Evolutionary conservation across 192 early-diverging fungal genomes (phyloP).

Genomic region (Coemansia javaensis): DNA sequence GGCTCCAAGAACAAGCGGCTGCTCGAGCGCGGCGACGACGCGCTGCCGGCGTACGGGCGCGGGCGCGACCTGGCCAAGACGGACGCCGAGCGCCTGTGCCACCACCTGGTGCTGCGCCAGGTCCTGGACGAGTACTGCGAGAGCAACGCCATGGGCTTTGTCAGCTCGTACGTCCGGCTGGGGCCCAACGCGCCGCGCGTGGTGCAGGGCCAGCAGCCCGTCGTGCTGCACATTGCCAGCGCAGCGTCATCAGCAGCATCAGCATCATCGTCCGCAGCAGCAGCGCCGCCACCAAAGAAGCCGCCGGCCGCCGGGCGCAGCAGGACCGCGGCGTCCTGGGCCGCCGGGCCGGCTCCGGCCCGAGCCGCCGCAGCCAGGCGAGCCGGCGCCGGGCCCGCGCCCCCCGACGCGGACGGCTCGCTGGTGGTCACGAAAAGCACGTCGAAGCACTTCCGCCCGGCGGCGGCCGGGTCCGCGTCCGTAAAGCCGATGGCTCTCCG

Average conservation of each 20-base stretch:
- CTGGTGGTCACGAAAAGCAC: constrained; percentile 20
- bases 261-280: background rate
- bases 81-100: constrained; percentile 70
- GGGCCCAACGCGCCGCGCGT: constrained; percentile 49
- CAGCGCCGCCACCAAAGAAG: constrained; percentile 6
- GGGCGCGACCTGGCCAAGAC: constrained; percentile 53
- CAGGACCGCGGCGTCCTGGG: constrained; percentile 3
- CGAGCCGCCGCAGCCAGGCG: background rate
- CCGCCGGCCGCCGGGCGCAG: background rate
- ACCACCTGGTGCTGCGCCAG: constrained; percentile 59
- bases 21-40: constrained; percentile 49
- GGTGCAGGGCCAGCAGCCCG: constrained; percentile 43
- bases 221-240: constrained; percentile 43
- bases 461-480: background rate
- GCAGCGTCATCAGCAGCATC: background rate
- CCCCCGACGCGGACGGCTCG: background rate
- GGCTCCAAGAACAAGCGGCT: constrained; percentile 61
- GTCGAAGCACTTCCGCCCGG: constrained; percentile 35
- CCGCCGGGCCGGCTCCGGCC: background rate
- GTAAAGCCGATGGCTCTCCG: constrained; percentile 35
- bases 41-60: constrained; percentile 52
- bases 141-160: constrained; percentile 59
- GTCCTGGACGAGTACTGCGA: constrained; percentile 62
- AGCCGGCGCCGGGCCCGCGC: background rate
- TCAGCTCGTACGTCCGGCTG: constrained; percentile 55